Base-by-base conservation (phyloP, 495 filamentous ascomycete genomes). In the Oleoguttula mirabilis region DNA sequence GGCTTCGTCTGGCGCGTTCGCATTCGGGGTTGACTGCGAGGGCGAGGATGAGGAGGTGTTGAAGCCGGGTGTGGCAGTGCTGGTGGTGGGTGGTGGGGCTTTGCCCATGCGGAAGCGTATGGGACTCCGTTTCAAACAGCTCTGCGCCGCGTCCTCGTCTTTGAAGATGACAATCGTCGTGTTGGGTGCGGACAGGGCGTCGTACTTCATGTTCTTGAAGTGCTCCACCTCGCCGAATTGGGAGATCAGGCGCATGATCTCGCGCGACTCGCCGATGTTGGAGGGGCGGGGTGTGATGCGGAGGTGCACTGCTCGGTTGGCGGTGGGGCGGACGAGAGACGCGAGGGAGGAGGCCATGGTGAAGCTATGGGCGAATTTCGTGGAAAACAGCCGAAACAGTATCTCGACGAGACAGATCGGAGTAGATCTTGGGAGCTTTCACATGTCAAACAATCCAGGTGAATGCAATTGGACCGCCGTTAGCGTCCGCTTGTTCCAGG, bases 161-260 rank as follows among this genome's bases (percentile, higher is more conserved):
- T 49, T 45, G 44, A 60, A 71, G 20, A 70, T 63, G 21, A 66
- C 67, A 11, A 69, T 33, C 15, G 57, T 50, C 10, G 56, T 47
- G 30, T 68, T 66, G 7, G 52, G 56, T 7, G 59, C 56, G 2
- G 45, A 45, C 11, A 60, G 41, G 10, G 53, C 42, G 30, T 69
- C 66, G 44, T 69, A 64, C 58, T 68, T 70, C 15, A 85, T 63
- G 51, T 72, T 77, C 58, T 77, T 75, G 64, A 84, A 95, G 47
- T 77, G 76, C 17, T 76, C 71, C 7, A 95, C 72, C 37, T 85
- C 74, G 39, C 84, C 85, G 59, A 81, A 82, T 54, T 71, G 71
- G 57, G 85, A 76, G 19, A 95, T 62, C 17, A 79, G 71, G 25
- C 70, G 67, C 19, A 92, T 66, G 22, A 95, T 66, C 21, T 77